phyloP scores from a whole-genome alignment of 768 basidiomycete species.

The Vararia minispora region DNA sequence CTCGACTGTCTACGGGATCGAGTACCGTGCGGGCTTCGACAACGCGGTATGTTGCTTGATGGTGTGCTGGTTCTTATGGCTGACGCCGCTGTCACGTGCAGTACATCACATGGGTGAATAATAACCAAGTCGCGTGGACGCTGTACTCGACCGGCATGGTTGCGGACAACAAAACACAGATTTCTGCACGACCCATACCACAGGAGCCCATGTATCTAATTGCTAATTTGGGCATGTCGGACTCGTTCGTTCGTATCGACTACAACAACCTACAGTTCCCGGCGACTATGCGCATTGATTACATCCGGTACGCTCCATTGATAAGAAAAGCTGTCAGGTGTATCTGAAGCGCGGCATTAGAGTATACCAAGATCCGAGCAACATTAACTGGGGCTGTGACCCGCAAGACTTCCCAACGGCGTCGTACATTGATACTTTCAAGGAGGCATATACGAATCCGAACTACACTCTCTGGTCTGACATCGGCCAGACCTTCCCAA shows the following conservation, averaged over 20 bases:
- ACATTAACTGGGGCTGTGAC: constrained; percentile 53
- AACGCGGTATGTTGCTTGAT: constrained; percentile 7
- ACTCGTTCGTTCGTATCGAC: constrained; percentile 48
- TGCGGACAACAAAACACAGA: constrained; percentile 21
- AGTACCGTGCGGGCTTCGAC: constrained; percentile 27
- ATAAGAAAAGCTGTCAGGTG: too few relatives aligned
- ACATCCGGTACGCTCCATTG: too few relatives aligned
- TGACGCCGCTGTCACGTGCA: not conserved
- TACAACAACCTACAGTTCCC: constrained; percentile 37
- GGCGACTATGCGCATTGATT: constrained; percentile 64
- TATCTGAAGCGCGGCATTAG: too few relatives aligned
- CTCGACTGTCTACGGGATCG: constrained; percentile 31
- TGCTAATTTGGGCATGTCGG: constrained; percentile 47
- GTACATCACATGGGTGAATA: constrained; percentile 35
- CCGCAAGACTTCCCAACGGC: constrained; percentile 64
- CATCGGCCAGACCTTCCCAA: constrained; percentile 35
- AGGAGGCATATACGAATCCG: constrained; percentile 62
- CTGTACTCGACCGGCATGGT: constrained; percentile 25
- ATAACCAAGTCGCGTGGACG: constrained; percentile 28
- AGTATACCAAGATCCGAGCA: constrained; percentile 48
- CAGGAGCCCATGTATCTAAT: constrained; percentile 44
- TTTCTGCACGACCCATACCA: constrained; percentile 27
- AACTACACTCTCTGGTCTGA: constrained; percentile 42
- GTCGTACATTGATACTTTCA: constrained; percentile 63
- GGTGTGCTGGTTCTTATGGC: not conserved